These are phyloP conservation scores for Sequoiadendron giganteum DNA, from an alignment of 75 land plant species.

Conservation along the genomic window DNA sequence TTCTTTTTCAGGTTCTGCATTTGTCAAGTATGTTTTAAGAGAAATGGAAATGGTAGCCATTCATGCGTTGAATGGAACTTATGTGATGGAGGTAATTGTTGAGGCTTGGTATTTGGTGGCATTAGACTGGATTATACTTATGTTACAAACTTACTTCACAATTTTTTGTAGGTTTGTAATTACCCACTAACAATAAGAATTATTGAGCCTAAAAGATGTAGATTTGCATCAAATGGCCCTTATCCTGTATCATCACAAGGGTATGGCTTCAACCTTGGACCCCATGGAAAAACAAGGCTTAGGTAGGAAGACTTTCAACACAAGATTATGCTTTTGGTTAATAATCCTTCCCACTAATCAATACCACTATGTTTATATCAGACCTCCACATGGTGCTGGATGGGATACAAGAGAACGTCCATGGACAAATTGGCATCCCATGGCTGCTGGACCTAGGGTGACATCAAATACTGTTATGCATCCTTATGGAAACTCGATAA, in stretches of 20 bases:
- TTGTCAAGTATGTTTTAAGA: constrained; percentile 75
- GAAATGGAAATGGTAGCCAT: constrained; percentile 90
- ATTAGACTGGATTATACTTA: neutral
- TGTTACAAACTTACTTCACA: neutral
- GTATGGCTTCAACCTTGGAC: constrained; percentile 66
- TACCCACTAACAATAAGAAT: constrained; percentile 88
- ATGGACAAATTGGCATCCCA: constrained; percentile 63
- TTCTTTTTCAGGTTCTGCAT: constrained; percentile 81
- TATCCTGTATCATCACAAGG: constrained; percentile 68
- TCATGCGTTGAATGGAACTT: constrained; percentile 73
- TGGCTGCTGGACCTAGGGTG: constrained; percentile 36
- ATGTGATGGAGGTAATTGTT: constrained; percentile 55
- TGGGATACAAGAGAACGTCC: constrained; percentile 31
- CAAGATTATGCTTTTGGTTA: neutral
- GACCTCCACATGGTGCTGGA: constrained; percentile 29
- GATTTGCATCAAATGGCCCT: constrained; percentile 58
- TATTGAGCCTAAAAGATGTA: constrained; percentile 94
- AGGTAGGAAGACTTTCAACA: constrained; percentile 28
- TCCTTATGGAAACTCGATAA: constrained; percentile 38
- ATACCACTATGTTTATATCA: constrained; percentile 5
- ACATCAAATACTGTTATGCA: constrained; percentile 29
- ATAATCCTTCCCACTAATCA: neutral
- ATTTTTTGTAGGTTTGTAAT: constrained; percentile 71
- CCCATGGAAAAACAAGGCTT: constrained; percentile 34
- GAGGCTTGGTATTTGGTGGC: neutral